Conservation (phyloP, 75 land plant genomes). For the Cupressus sempervirens region DNA sequence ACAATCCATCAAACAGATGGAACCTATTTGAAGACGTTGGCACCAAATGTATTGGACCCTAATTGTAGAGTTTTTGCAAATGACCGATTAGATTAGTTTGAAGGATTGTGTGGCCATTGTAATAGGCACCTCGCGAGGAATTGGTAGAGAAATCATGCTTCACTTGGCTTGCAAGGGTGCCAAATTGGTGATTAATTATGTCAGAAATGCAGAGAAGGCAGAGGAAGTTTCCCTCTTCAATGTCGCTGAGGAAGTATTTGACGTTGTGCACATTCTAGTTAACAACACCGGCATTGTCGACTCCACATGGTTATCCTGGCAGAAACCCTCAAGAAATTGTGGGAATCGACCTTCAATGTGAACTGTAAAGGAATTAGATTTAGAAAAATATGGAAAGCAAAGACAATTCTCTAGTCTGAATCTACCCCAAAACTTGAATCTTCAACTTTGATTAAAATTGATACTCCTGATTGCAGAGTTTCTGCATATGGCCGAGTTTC, state of each 20-base stretch:
- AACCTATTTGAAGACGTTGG: too few species aligned
- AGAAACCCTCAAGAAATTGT: slow-evolving; percentile 27
- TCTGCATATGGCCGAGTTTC: too few species aligned
- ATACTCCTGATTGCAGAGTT: too few species aligned
- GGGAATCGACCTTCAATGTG: slow-evolving; percentile 27
- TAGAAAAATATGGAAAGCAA: too few species aligned
- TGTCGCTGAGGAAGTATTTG: slow-evolving; percentile 34
- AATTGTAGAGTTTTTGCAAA: background rate
- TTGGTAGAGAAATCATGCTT: slow-evolving; percentile 55
- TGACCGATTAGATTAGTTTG: background rate
- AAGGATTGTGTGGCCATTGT: slow-evolving; percentile 64
- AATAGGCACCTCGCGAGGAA: slow-evolving; percentile 80
- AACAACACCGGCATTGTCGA: slow-evolving; percentile 48
- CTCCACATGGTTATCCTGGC: slow-evolving; percentile 23
- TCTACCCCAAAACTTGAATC: too few species aligned
- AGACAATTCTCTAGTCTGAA: too few species aligned
- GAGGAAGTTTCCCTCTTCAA: slow-evolving; percentile 62
- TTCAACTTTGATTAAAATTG: too few species aligned
- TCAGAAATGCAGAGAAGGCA: slow-evolving; percentile 30
- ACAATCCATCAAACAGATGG: too few species aligned
- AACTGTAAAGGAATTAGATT: slow-evolving; percentile 44
- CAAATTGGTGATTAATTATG: too few species aligned
- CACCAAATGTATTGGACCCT: too few species aligned
- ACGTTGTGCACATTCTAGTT: slow-evolving; percentile 48
- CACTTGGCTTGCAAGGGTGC: slow-evolving; percentile 43